Percentiles rank a stretch among this genome's conserved stretches.
Evolutionary conservation across 225 moss, liverwort and hornwort species (phyloP).

Genomic region (Antitrichia curtipendula): DNA sequence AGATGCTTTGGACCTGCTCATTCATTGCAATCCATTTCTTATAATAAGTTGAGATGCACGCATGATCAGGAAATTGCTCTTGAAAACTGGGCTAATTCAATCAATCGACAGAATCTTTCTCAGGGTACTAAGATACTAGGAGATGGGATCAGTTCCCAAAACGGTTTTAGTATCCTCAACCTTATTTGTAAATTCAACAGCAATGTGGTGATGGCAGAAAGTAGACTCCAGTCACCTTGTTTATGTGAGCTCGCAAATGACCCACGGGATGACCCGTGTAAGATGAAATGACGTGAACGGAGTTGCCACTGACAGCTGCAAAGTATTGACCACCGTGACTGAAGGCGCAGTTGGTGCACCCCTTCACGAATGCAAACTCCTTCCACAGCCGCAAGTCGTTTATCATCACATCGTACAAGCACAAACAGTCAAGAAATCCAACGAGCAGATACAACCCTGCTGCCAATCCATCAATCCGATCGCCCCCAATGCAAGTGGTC

Average conservation of each 20-base stretch:
- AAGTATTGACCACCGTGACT: not conserved
- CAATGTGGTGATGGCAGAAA: too few species aligned
- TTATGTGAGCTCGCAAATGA: not conserved
- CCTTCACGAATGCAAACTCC: not conserved
- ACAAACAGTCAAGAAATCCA: not conserved
- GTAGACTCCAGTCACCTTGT: not conserved
- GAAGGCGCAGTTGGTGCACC: not conserved
- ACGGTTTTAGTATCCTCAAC: not conserved
- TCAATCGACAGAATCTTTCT: not conserved
- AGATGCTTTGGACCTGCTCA: conserved; percentile 62
- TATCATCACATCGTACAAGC: not conserved
- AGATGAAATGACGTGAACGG: not conserved
- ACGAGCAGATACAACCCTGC: not conserved
- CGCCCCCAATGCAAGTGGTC: too few species aligned
- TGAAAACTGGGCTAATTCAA: not conserved
- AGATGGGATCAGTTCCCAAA: too few species aligned
- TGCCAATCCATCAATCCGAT: too few species aligned
- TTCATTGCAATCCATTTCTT: not conserved
- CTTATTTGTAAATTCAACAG: not conserved
- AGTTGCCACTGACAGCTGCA: not conserved
- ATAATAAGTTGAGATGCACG: not conserved
- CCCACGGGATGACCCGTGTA: not conserved
- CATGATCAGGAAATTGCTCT: not conserved
- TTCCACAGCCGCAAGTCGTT: not conserved
- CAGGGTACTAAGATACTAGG: not conserved